Percentiles rank a stretch among this genome's conserved stretches.
These are phyloP conservation scores for Silene latifolia DNA, from an alignment of 148 eudicot genomes.

Conservation along the genomic window DNA sequence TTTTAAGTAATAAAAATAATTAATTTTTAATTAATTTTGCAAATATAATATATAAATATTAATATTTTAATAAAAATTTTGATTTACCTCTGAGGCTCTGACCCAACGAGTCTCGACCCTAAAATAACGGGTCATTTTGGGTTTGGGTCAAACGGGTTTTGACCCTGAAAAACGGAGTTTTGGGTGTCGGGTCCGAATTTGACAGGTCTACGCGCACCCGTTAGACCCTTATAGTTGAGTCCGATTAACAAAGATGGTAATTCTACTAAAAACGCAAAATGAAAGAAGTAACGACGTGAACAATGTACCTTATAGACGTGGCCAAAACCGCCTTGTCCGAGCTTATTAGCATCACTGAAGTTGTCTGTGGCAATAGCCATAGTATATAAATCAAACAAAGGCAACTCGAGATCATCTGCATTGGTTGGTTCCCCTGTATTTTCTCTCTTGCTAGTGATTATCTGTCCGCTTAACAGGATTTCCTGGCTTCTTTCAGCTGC, in stretches of 20 bases:
- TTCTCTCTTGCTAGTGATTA: constrained; percentile 25
- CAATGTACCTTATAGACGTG: constrained; percentile 30
- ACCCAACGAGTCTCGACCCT: too few relatives aligned
- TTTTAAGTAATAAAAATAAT: too few relatives aligned
- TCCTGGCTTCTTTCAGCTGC: constrained; percentile 31
- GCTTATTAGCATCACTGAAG: constrained; percentile 30
- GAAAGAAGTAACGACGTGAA: background rate
- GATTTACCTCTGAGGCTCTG: too few relatives aligned
- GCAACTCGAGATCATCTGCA: constrained; percentile 34
- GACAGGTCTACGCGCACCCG: background rate
- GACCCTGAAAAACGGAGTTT: too few relatives aligned
- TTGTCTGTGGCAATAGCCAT: constrained; percentile 30
- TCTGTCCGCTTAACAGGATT: constrained; percentile 21
- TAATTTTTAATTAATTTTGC: too few relatives aligned
- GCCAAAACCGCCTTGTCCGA: constrained; percentile 48
- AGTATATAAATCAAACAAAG: constrained; percentile 31
- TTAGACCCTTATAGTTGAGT: too few relatives aligned
- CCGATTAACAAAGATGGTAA: background rate
- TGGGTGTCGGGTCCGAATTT: too few relatives aligned
- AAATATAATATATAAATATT: too few relatives aligned
- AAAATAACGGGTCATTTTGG: too few relatives aligned
- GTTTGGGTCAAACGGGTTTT: too few relatives aligned
- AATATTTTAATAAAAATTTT: too few relatives aligned
- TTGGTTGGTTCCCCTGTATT: constrained; percentile 28
- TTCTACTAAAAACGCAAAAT: too few relatives aligned